Evolutionary conservation across 2,329 filamentous ascomycete genomes (phyloP).

Genomic region (Botrytis porri): DNA sequence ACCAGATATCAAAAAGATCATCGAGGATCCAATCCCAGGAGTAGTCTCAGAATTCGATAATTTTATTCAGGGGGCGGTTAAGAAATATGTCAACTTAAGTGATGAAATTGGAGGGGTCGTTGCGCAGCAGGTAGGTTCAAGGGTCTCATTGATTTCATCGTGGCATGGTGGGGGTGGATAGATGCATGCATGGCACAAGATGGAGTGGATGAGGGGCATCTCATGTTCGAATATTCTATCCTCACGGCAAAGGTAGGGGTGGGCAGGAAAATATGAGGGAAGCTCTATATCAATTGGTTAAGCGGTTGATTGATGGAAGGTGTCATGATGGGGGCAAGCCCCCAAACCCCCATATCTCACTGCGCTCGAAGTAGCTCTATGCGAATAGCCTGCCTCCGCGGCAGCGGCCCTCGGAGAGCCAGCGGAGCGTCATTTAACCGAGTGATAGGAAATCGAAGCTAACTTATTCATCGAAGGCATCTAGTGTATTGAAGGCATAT

Average conservation of each 20-base stretch:
- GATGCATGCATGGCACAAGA: background rate
- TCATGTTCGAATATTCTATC: background rate
- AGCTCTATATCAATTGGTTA: background rate
- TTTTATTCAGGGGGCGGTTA: slow-evolving; percentile 70
- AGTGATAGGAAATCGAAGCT: slow-evolving; percentile 3
- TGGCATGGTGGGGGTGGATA: background rate
- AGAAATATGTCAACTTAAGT: slow-evolving; percentile 75
- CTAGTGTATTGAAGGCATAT: slow-evolving; percentile 63
- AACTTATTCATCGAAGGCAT: slow-evolving; percentile 42
- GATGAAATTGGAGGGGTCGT: slow-evolving; percentile 73
- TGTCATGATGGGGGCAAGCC: background rate
- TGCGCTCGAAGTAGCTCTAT: background rate
- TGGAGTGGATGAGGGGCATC: background rate
- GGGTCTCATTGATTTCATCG: background rate
- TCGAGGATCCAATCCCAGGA: slow-evolving; percentile 61
- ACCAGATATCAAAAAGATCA: slow-evolving; percentile 31
- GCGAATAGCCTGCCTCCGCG: background rate
- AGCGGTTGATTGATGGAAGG: background rate
- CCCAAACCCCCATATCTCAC: background rate
- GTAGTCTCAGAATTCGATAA: slow-evolving; percentile 85
- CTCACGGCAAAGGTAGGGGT: background rate
- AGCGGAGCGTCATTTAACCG: background rate
- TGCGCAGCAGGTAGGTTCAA: slow-evolving; percentile 68
- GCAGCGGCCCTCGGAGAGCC: background rate
- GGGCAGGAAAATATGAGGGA: background rate